phyloP scores from a whole-genome alignment of 805 yeast species.

The Komagataella mondaviorum region DNA sequence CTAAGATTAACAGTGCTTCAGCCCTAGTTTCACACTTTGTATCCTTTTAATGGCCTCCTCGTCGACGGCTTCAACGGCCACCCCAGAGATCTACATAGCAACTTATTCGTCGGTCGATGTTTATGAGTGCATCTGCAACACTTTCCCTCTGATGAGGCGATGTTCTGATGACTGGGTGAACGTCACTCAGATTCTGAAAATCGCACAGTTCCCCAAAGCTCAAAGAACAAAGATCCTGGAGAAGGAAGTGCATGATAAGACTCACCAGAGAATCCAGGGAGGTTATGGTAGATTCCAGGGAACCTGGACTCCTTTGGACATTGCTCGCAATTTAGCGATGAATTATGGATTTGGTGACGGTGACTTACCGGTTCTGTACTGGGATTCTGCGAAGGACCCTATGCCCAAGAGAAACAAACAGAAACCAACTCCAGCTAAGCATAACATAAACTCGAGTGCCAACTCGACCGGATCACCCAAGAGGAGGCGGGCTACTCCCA shows the following conservation, averaged over 20 bases:
- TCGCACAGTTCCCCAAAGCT: constrained; percentile 69
- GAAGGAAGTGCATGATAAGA: constrained; percentile 51
- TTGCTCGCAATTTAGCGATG: constrained; percentile 45
- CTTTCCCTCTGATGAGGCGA: constrained; percentile 79
- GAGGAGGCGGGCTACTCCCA: neutral
- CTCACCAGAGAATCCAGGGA: constrained; percentile 71
- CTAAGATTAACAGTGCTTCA: neutral
- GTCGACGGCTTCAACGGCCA: neutral
- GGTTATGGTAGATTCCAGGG: constrained; percentile 82
- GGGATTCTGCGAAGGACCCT: constrained; percentile 33
- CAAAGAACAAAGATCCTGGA: constrained; percentile 67
- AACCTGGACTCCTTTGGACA: constrained; percentile 67
- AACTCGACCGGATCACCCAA: neutral
- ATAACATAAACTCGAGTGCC: neutral
- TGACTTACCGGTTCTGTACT: constrained; percentile 40
- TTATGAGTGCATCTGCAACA: constrained; percentile 44
- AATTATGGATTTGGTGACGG: constrained; percentile 36
- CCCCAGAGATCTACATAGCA: constrained; percentile 19
- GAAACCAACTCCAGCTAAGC: constrained; percentile 3
- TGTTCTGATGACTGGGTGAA: constrained; percentile 89
- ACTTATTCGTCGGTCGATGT: constrained; percentile 36
- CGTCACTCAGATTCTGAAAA: constrained; percentile 70
- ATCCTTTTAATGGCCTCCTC: neutral
- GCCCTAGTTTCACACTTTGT: neutral
- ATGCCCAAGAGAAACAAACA: constrained; percentile 25